Base-by-base conservation (phyloP, 305 asterid genomes). In the Fraxinus sp. region DNA sequence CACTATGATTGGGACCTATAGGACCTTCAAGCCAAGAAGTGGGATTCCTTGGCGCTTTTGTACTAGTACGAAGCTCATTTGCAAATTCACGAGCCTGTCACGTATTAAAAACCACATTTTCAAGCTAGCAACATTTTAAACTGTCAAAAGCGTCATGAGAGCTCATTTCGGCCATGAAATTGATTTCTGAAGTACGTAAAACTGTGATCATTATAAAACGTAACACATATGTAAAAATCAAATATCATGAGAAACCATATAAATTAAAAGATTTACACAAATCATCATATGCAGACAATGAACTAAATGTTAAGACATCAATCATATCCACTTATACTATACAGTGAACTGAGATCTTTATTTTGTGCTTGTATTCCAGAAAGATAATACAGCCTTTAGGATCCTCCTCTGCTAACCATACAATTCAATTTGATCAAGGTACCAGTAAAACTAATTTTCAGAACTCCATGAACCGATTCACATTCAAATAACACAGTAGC, bases 51-150 rank as follows among this genome's bases (percentile, higher is more conserved):
- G 98, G 88, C 73, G 96, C 97, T 89, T 97, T 97, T 78, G 98
- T 94, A 87, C 97, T 90, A 78, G 97, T 96, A 86, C 99, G 99
- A 78, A 97, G 99, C 88, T 97, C 99, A 87, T 95, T 97, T 82
- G 99, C 98, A 81, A 95, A 97, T 80, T 97, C 99, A 81, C 99
- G 99, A 82, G 99, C 99, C 99, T 97, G 92, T 78, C 46, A 84
- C 79, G 36, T 86, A 71, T 74, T 46, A 39, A 52, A 76, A 82
- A 82, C 55, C 71, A 46, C 37, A 35, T 68, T 52, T 77, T 82
- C 78, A 20, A 79, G 83, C 85, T 85, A 85, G 76, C 16, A 80
- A 76, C 76, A 72, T 71, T 71, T 71, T 5, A 68, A 64, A 66
- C n/a, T 2, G 3, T 66, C 36, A 66, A 68, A 68, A 24, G 74